Conservation (phyloP, 148 eudicot species). For the Camellia granthamiana region DNA sequence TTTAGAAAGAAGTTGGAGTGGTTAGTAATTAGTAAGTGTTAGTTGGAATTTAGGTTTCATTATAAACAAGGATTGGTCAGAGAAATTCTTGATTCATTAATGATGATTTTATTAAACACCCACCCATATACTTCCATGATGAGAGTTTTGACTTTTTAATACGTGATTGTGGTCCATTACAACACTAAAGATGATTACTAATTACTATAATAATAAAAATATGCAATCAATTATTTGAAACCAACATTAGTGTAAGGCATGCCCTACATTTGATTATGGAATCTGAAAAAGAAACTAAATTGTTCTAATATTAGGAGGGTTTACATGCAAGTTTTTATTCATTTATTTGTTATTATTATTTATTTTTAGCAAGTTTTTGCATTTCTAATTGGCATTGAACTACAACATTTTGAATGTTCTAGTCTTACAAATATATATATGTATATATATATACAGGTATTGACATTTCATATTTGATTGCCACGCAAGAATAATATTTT, state of each 20-base stretch:
- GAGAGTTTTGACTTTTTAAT: neutral
- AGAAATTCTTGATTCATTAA: neutral
- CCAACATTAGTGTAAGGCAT: neutral
- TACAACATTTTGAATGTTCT: too few species aligned
- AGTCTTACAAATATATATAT: too few species aligned
- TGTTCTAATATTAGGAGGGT: neutral
- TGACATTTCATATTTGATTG: too few species aligned
- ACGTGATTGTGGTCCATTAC: neutral
- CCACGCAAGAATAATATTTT: too few species aligned
- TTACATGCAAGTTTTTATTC: too few species aligned
- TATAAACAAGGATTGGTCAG: neutral
- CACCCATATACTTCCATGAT: constrained; percentile 12
- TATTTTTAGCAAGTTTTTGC: too few species aligned
- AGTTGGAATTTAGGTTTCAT: neutral
- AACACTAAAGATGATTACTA: too few species aligned
- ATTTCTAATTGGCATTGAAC: too few species aligned
- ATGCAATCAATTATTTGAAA: neutral
- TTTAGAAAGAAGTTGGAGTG: neutral
- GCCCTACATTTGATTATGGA: neutral
- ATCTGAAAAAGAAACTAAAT: constrained; percentile 10
- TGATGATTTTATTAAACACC: constrained; percentile 11
- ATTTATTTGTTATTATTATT: too few species aligned
- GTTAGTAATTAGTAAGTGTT: neutral
- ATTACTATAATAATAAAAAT: neutral
- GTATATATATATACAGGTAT: too few species aligned